A percentile compares a stretch with the other conserved stretches of the same genome.
Conservation (phyloP, 1,284 basidiomycete genomes). For the Dichomitus squalens region DNA sequence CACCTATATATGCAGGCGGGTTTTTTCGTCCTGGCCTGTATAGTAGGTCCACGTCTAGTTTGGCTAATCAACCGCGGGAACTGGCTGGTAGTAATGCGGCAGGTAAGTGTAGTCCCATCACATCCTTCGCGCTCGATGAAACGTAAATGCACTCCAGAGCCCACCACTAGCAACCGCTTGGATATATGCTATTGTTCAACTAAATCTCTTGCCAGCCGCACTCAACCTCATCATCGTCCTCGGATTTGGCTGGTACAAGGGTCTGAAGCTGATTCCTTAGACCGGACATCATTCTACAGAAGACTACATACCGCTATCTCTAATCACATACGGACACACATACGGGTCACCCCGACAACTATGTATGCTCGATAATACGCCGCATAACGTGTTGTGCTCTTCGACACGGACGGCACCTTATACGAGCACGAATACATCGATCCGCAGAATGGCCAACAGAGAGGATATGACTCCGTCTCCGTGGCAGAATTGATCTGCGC, state of each 20-base stretch:
- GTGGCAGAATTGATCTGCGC: slow-evolving; percentile 44
- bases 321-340: background rate
- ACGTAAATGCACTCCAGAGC: slow-evolving; percentile 42
- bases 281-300: background rate
- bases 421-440: slow-evolving; percentile 20
- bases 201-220: slow-evolving; percentile 64
- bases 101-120: slow-evolving; percentile 47
- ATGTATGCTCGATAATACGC: slow-evolving; percentile 32
- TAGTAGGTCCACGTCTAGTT: slow-evolving; percentile 63
- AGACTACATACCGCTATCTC: background rate
- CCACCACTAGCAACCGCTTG: slow-evolving; percentile 76
- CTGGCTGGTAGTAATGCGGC: slow-evolving; percentile 70
- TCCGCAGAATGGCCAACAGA: background rate
- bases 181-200: slow-evolving; percentile 71
- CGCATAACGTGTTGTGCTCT: slow-evolving; percentile 18
- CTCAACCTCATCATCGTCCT: slow-evolving; percentile 55
- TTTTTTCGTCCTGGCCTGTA: slow-evolving; percentile 60
- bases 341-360: background rate
- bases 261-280: slow-evolving; percentile 46
- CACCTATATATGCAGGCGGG: slow-evolving; percentile 51
- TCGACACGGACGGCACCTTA: slow-evolving; percentile 27
- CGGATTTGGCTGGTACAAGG: slow-evolving; percentile 61
- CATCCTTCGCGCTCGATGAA: background rate
- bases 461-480: background rate
- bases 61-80: slow-evolving; percentile 68